These are phyloP conservation scores for Penicillium parvum DNA, from an alignment of 495 filamentous ascomycete genomes.

Conservation along the genomic window DNA sequence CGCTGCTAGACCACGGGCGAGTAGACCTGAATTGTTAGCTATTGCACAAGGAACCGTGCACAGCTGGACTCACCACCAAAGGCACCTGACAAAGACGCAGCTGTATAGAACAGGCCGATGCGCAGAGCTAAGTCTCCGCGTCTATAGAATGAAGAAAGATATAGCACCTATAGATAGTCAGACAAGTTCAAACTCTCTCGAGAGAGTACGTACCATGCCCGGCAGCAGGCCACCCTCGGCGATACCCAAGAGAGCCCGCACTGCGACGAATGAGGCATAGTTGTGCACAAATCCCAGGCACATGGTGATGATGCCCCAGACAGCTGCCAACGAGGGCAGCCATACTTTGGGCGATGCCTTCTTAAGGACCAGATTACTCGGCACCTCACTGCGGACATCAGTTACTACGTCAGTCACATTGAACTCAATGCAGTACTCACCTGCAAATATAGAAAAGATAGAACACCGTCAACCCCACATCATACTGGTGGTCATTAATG, in stretches of 20 bases:
- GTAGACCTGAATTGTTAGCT: constrained; percentile 39
- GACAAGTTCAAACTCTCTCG: not conserved
- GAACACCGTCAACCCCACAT: constrained; percentile 51
- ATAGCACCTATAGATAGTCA: constrained; percentile 46
- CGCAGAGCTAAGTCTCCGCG: constrained; percentile 63
- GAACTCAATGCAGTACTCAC: constrained; percentile 13
- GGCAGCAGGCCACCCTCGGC: constrained; percentile 64
- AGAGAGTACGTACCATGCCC: constrained; percentile 50
- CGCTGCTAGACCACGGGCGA: constrained; percentile 64
- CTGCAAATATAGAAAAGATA: constrained; percentile 64
- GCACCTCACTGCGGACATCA: constrained; percentile 30
- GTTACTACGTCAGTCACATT: not conserved
- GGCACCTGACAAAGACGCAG: constrained; percentile 64
- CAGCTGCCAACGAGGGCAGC: constrained; percentile 63
- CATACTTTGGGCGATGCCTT: constrained; percentile 53
- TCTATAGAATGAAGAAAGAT: constrained; percentile 71
- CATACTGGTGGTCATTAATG: constrained; percentile 61
- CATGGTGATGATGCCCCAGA: constrained; percentile 56
- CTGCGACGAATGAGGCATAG: constrained; percentile 51
- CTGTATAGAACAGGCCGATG: constrained; percentile 73
- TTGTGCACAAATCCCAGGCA: constrained; percentile 38
- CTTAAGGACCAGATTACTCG: constrained; percentile 42
- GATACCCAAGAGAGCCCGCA: constrained; percentile 57
- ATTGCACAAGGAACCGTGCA: not conserved
- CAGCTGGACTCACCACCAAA: constrained; percentile 51